Evolutionary conservation across 1,284 basidiomycete genomes (phyloP).

Genomic region (Puccinia hordei): DNA sequence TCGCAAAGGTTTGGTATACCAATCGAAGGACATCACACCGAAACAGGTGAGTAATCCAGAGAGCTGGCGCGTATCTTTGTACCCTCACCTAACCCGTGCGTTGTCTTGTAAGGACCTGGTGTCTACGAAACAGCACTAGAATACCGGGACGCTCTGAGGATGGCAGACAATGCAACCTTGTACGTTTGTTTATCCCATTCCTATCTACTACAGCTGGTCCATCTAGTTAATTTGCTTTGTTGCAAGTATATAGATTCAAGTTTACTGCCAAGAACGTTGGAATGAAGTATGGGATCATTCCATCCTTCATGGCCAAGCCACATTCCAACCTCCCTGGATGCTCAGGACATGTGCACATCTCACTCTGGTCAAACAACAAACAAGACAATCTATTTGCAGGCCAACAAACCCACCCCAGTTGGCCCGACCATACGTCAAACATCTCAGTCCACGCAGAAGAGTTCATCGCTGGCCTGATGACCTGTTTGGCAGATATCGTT

Average conservation of each 20-base stretch:
- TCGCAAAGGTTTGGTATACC: conserved; percentile 73
- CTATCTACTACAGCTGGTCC: background rate
- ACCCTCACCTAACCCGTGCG: conserved; percentile 50
- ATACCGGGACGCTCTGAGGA: conserved; percentile 77
- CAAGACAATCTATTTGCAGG: conserved; percentile 81
- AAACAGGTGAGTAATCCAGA: conserved; percentile 44
- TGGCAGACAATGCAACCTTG: conserved; percentile 91
- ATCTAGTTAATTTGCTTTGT: background rate
- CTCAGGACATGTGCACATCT: conserved; percentile 84
- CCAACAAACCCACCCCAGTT: conserved; percentile 51
- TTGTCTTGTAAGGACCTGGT: conserved; percentile 63
- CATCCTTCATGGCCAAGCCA: conserved; percentile 96
- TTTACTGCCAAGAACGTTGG: conserved; percentile 87
- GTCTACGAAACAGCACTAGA: conserved; percentile 92
- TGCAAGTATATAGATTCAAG: conserved; percentile 67
- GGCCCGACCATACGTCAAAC: conserved; percentile 70
- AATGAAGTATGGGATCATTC: conserved; percentile 81
- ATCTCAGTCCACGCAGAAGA: conserved; percentile 84
- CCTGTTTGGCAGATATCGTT: conserved; percentile 76
- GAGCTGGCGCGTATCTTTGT: background rate
- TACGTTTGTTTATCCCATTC: conserved; percentile 23
- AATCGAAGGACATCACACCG: conserved; percentile 80
- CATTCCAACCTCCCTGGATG: conserved; percentile 54
- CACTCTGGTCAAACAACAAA: conserved; percentile 68
- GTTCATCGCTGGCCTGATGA: conserved; percentile 87